Conservation (phyloP, 164 flowering plant species). For the Amborella trichopoda region DNA sequence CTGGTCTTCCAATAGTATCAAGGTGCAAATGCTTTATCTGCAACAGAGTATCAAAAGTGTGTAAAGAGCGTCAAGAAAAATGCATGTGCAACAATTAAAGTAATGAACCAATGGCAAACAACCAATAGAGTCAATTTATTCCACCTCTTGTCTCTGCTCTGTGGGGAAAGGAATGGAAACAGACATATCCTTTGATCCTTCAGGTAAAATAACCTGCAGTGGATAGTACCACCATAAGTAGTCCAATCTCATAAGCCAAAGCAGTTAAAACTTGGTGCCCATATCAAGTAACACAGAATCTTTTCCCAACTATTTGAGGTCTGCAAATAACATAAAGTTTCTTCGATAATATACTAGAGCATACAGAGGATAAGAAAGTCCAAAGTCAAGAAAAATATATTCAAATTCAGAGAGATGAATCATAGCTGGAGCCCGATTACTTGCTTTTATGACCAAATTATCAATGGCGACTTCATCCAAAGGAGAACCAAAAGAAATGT, state of each 20-base stretch:
- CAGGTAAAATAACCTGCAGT: slow-evolving; percentile 85
- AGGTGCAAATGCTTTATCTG: slow-evolving; percentile 77
- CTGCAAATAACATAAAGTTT: too few relatives aligned
- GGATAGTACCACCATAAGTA: slow-evolving; percentile 3
- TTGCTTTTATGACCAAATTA: slow-evolving; percentile 72
- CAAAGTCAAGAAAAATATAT: too few relatives aligned
- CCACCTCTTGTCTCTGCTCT: slow-evolving; percentile 64
- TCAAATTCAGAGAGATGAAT: too few relatives aligned
- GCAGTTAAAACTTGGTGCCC: too few relatives aligned
- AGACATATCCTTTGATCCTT: slow-evolving; percentile 76
- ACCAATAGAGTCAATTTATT: background rate
- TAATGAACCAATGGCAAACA: background rate
- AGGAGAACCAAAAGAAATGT: slow-evolving; percentile 69
- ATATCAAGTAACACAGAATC: too few relatives aligned
- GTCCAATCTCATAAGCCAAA: too few relatives aligned
- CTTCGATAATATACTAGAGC: too few relatives aligned
- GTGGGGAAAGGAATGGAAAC: slow-evolving; percentile 71
- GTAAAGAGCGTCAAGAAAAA: background rate
- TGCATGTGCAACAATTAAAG: background rate
- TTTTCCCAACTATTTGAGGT: too few relatives aligned
- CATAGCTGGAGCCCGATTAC: too few relatives aligned
- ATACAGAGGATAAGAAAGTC: too few relatives aligned
- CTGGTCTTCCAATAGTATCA: slow-evolving; percentile 85
- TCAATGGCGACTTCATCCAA: slow-evolving; percentile 60
- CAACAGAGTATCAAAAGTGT: slow-evolving; percentile 9